These are phyloP conservation scores for Typha latifolia DNA, from an alignment of 176 grass and related monocot species.

Conservation along the genomic window DNA sequence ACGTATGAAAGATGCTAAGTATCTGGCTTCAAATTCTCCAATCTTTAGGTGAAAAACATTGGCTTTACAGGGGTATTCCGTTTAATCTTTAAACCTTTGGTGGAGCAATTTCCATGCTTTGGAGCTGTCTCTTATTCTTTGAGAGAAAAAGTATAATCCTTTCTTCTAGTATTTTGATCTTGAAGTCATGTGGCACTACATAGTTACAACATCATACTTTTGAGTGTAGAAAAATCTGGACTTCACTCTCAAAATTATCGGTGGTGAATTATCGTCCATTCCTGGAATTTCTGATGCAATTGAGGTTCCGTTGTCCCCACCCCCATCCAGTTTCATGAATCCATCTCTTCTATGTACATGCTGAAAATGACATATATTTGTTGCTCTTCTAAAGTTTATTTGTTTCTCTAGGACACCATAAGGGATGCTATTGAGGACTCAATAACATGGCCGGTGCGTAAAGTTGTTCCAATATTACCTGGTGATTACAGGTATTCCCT, in stretches of 20 bases:
- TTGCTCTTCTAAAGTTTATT: slow-evolving; percentile 13
- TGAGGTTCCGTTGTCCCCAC: slow-evolving; percentile 37
- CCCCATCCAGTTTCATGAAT: background rate
- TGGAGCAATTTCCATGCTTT: slow-evolving; percentile 77
- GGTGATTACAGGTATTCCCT: slow-evolving; percentile 79
- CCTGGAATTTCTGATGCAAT: slow-evolving; percentile 99
- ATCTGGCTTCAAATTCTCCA: slow-evolving; percentile 6
- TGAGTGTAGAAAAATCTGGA: slow-evolving; percentile 87
- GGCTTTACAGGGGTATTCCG: slow-evolving; percentile 76
- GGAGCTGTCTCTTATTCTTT: slow-evolving; percentile 83
- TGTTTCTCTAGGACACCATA: slow-evolving; percentile 51
- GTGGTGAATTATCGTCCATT: slow-evolving; percentile 93
- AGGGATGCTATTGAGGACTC: slow-evolving; percentile 91
- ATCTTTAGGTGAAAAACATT: slow-evolving; percentile 92
- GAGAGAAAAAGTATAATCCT: slow-evolving; percentile 76
- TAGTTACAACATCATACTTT: slow-evolving; percentile 21
- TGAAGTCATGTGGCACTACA: background rate
- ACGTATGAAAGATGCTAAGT: slow-evolving; percentile 2
- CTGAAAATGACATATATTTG: background rate
- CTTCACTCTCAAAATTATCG: slow-evolving; percentile 87
- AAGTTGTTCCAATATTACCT: slow-evolving; percentile 86
- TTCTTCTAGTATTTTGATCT: slow-evolving; percentile 13
- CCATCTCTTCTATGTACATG: background rate
- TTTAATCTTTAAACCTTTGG: slow-evolving; percentile 72
- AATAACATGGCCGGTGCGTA: slow-evolving; percentile 85